Evolutionary conservation across 2,329 filamentous ascomycete genomes (phyloP), one percentile per base, ranked within the genome.

Genomic region (Aphanocladium album): DNA sequence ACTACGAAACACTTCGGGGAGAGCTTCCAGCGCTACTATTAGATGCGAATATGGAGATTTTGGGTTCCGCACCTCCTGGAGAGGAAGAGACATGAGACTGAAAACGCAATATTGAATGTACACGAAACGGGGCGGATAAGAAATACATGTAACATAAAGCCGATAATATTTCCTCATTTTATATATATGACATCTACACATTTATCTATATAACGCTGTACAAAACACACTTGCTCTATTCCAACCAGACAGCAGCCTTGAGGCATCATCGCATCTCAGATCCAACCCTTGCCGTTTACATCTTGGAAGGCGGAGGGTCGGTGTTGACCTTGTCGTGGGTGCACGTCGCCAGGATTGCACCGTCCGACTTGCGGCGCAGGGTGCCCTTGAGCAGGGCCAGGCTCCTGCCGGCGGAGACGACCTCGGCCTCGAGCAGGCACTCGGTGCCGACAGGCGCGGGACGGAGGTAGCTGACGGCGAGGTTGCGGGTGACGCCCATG

Each of bases 381-480:
- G 78, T 75, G 1, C 82, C 84, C 62, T 77, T 77, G 5, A 89
- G 60, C 14, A 80, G 77, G 54, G 77, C 78, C 64, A 89, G 63
- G 59, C 77, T 77, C 70, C 77, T 79, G 2, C 87, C 87, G 19
- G 80, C 72, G 63, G 85, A 81, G 5, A 88, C 72, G 17, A 87
- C 71, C 66, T 86, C 83, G 64, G 80, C 81, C 64, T 83, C 78
- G 47, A 89, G 68, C 21, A 83, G 66, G 9, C 85, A 73, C 64
- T 78, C 76, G 1, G 73, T 74, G 11, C 82, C 85, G 14, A 71
- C 68, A 1, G 82, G 81, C 3, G 82, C 79, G 1, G 88, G 88
- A 1, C 86, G 79, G 62, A 91, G 73, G 70, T 89, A 91, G 0
- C 85, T 89, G 46, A 88, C 80, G 67, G 81, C 85, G 58, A 91